Percentiles rank a stretch among this genome's conserved stretches.
Conservation (phyloP, 768 basidiomycete species). For the Rhodosporidiobolus sp. region DNA sequence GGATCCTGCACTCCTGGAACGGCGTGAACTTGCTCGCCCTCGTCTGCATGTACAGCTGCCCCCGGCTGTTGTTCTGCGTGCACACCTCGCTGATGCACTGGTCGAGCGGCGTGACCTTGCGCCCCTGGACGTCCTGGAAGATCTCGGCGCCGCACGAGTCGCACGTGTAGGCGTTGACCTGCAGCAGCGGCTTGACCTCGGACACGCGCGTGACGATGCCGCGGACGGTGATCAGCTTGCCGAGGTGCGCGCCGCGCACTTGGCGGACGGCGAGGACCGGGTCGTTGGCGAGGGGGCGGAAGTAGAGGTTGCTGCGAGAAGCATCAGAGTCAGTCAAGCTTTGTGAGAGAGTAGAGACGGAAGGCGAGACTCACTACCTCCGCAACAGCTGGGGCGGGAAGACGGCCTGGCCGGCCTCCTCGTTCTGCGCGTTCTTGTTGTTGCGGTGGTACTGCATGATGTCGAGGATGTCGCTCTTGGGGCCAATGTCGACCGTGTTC, state of each 20-base stretch:
- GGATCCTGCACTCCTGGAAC: slow-evolving; percentile 97
- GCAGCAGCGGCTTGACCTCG: slow-evolving; percentile 94
- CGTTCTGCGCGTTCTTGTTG: slow-evolving; percentile 78
- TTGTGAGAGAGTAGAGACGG: not conserved
- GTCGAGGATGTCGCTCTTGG: slow-evolving; percentile 92
- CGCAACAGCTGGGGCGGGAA: slow-evolving; percentile 89
- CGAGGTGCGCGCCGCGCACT: slow-evolving; percentile 80
- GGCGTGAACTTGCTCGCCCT: slow-evolving; percentile 94
- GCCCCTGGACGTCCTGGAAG: slow-evolving; percentile 85
- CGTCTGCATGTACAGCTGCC: slow-evolving; percentile 96
- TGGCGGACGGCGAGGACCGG: slow-evolving; percentile 76
- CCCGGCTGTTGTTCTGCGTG: slow-evolving; percentile 77
- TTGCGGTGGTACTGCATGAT: slow-evolving; percentile 90
- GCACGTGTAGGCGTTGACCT: slow-evolving; percentile 91
- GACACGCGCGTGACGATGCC: slow-evolving; percentile 98
- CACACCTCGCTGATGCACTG: slow-evolving; percentile 85
- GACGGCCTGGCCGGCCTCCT: slow-evolving; percentile 64
- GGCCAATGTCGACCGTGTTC: slow-evolving; percentile 83
- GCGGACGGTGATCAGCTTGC: slow-evolving; percentile 88
- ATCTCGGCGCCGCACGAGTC: slow-evolving; percentile 97
- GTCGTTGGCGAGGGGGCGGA: slow-evolving; percentile 67
- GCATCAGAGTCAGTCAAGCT: not conserved
- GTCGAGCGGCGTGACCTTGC: slow-evolving; percentile 70
- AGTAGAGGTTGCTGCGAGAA: slow-evolving; percentile 77
- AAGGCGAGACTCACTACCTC: slow-evolving; percentile 72